Conservation (phyloP, 2,329 filamentous ascomycete genomes). For the Albophoma yamanashiensis region DNA sequence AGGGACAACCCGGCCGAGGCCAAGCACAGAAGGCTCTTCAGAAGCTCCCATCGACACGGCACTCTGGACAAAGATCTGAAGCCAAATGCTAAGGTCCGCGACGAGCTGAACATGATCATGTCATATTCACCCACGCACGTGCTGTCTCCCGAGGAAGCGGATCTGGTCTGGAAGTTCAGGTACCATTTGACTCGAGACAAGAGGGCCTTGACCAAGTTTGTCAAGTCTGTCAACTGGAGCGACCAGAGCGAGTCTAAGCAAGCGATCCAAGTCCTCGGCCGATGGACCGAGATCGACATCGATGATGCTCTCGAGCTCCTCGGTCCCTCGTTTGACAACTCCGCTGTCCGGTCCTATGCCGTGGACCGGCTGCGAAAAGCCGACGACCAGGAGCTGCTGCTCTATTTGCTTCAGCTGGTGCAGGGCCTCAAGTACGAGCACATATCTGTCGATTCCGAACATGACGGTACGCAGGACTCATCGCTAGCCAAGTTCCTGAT, state of each 20-base stretch:
- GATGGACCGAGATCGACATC: conserved; percentile 95
- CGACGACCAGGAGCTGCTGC: conserved; percentile 79
- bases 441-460: conserved; percentile 45
- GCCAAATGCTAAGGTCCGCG: conserved; percentile 88
- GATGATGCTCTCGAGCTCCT: conserved; percentile 93
- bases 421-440: conserved; percentile 93
- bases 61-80: conserved; percentile 91
- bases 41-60: conserved; percentile 83
- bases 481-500: conserved; percentile 87
- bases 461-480: conserved; percentile 59
- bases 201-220: conserved; percentile 85
- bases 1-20: conserved; percentile 89
- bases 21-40: conserved; percentile 85
- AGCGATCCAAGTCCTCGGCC: conserved; percentile 78
- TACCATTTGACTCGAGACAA: conserved; percentile 93
- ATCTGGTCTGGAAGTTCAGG: conserved; percentile 94
- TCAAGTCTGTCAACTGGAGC: conserved; percentile 94
- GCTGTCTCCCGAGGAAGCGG: conserved; percentile 82
- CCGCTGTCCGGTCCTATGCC: conserved; percentile 81
- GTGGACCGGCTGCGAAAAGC: conserved; percentile 86
- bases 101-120: conserved; percentile 86
- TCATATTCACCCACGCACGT: conserved; percentile 87
- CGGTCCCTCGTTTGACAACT: conserved; percentile 83
- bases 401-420: conserved; percentile 89
- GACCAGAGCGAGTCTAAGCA: conserved; percentile 78